Base-by-base conservation (phyloP, 257 asterid species). In the Lycium barbarum region DNA sequence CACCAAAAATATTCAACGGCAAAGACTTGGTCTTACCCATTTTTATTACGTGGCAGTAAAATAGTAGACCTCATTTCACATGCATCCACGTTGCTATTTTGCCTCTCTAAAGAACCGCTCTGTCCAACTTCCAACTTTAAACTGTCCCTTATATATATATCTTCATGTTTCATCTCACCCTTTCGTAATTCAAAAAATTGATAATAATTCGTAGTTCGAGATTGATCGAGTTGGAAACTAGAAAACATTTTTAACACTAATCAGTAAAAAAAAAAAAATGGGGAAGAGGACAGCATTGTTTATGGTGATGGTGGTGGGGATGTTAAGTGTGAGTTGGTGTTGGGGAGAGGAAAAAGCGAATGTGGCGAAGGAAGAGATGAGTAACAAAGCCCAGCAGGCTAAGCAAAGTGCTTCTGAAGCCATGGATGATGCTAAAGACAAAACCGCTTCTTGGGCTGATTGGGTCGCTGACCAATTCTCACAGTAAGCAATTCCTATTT, bases 401-500 rank as follows among this genome's bases (percentile, higher is more conserved):
- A 72, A 35, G 81, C 33, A 55, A 67, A 65, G 54, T 53, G 81
- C 82, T 26, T 58, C 74, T 0, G 81, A 83, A 8, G 58, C 86
- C 58, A 80, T 62, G 87, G 68, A 86, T 6, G 88, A 81, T 7
- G 93, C 90, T 18, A 84, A 85, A 51, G 87, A 90, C 0, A 82
- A 40, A 6, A 86, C 91, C 33, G 83, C 82, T 49, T 86, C 92
- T 61, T 91, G 93, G 95, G 47, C 94, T 40, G 89, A 80, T 74
- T 90, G 93, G 98, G 93, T 93, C 84, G 7, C 84, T 26, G 66
- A 45, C 86, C 89, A 88, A 79, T 84, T 91, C 26, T 81, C 93
- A 2, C 90, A 86, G 98, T 92, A 89, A 87, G 85, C 61, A 47
- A 20, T 73, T 26, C 14, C 15, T n/a, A 43, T 20, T 15, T 8